These are phyloP conservation scores for Kwoniella bestiolae DNA, from an alignment of 768 basidiomycete genomes.

Conservation along the genomic window DNA sequence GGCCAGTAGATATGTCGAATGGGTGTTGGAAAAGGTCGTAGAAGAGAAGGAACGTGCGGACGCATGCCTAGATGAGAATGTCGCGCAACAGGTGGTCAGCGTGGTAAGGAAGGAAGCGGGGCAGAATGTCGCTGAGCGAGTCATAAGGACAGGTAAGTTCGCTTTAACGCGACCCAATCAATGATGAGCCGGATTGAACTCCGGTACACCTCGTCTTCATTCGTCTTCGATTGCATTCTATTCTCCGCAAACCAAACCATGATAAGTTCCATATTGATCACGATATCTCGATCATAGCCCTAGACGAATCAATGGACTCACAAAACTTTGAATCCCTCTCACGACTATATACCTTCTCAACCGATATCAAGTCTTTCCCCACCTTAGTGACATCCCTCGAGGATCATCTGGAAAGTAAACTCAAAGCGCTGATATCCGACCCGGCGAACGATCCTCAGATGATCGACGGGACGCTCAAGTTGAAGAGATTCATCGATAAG, in stretches of 20 bases:
- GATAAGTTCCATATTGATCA: too few relatives aligned
- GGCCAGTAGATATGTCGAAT: conserved; percentile 41
- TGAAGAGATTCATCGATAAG: conserved; percentile 50
- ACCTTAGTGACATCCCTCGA: conserved; percentile 38
- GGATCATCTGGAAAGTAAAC: conserved; percentile 45
- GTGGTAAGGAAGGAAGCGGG: conserved; percentile 33
- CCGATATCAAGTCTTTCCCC: conserved; percentile 38
- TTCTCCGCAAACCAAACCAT: too few relatives aligned
- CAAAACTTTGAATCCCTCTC: conserved; percentile 33
- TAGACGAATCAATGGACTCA: conserved; percentile 53
- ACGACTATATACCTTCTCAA: conserved; percentile 39
- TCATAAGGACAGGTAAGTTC: conserved; percentile 40
- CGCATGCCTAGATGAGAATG: conserved; percentile 23
- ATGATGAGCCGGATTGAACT: neutral
- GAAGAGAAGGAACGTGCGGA: conserved; percentile 42
- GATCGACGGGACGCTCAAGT: conserved; percentile 48
- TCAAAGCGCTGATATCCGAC: conserved; percentile 49
- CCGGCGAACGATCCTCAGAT: conserved; percentile 54
- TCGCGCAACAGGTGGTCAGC: conserved; percentile 31
- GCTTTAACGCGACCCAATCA: neutral
- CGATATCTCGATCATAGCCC: too few relatives aligned
- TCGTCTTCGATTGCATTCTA: too few relatives aligned
- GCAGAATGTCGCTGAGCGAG: conserved; percentile 25
- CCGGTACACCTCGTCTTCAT: too few relatives aligned
- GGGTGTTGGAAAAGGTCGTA: conserved; percentile 41